Evolutionary conservation across 768 basidiomycete species (phyloP).

Genomic region (Fistulinella prunicolor): DNA sequence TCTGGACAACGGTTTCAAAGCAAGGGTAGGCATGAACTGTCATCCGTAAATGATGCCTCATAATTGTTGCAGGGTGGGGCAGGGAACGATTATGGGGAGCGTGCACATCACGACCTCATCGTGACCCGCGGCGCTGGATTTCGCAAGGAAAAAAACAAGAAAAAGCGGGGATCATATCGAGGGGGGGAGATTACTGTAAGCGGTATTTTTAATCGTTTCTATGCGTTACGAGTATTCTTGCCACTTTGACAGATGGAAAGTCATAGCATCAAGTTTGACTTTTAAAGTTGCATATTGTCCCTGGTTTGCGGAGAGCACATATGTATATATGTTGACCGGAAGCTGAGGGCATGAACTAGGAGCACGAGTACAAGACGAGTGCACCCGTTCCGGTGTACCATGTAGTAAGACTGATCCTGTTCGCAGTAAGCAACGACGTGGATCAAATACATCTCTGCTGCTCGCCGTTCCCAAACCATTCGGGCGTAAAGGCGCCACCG

Average conservation of each 20-base stretch:
- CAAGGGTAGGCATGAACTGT: constrained; percentile 53
- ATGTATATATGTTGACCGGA: no score
- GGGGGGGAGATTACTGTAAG: constrained; percentile 94
- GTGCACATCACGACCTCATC: constrained; percentile 82
- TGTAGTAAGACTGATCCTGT: no score
- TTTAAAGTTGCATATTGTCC: constrained; percentile 26
- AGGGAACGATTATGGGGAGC: constrained; percentile 81
- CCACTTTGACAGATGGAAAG: constrained; percentile 56
- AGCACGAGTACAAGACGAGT: no score
- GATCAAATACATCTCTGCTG: no score
- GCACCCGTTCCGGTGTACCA: no score
- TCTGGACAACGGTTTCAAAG: constrained; percentile 75
- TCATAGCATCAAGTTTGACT: constrained; percentile 84
- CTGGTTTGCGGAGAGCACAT: no score
- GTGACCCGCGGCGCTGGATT: constrained; percentile 94
- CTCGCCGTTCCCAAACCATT: no score
- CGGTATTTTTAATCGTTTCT: constrained; percentile 4
- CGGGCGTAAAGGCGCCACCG: background rate
- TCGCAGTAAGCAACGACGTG: no score
- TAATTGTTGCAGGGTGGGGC: constrained; percentile 50
- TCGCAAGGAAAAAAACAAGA: constrained; percentile 99
- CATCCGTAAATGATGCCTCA: background rate
- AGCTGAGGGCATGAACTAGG: no score
- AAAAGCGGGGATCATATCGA: constrained; percentile 91
- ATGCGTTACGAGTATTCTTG: constrained; percentile 1